Percentiles rank a stretch among this genome's conserved stretches.
Evolutionary conservation across 1,284 basidiomycete species (phyloP).

Genomic region (Cryptococcus sp.): DNA sequence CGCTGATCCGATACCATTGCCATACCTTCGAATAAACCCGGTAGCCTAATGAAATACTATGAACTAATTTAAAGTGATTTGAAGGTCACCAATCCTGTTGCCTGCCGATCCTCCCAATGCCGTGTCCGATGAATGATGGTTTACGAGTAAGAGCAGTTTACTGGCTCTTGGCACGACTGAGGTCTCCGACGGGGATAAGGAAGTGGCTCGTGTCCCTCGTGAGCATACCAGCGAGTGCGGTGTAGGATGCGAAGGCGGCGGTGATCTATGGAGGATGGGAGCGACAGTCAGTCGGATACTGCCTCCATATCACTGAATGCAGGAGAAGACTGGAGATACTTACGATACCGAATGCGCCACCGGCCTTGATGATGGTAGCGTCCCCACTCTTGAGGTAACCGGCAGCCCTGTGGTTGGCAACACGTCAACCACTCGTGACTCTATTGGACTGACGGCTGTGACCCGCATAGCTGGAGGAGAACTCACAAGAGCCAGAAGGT

Average conservation of each 20-base stretch:
- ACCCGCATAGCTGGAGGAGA: too few relatives aligned
- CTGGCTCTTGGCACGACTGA: constrained; percentile 24
- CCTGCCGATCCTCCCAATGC: too few relatives aligned
- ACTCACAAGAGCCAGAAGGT: constrained; percentile 57
- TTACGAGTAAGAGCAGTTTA: too few relatives aligned
- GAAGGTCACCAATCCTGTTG: too few relatives aligned
- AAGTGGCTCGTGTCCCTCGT: constrained; percentile 56
- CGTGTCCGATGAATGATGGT: too few relatives aligned
- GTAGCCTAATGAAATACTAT: too few relatives aligned
- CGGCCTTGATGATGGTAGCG: constrained; percentile 59
- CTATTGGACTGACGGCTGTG: too few relatives aligned
- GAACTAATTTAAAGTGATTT: too few relatives aligned
- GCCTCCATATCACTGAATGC: neutral
- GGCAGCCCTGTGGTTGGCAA: constrained; percentile 39
- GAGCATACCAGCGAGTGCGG: constrained; percentile 57
- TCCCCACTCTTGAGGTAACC: constrained; percentile 43
- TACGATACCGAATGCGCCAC: constrained; percentile 68
- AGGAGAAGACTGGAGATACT: constrained; percentile 14
- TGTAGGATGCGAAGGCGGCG: constrained; percentile 49
- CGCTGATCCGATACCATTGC: too few relatives aligned
- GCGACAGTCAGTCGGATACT: neutral
- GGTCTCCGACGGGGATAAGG: constrained; percentile 55
- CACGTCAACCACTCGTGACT: too few relatives aligned
- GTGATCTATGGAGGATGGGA: constrained; percentile 30
- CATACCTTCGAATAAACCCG: too few relatives aligned